Conservation (phyloP, 2,329 filamentous ascomycete genomes). For the Drechslera avenae region DNA sequence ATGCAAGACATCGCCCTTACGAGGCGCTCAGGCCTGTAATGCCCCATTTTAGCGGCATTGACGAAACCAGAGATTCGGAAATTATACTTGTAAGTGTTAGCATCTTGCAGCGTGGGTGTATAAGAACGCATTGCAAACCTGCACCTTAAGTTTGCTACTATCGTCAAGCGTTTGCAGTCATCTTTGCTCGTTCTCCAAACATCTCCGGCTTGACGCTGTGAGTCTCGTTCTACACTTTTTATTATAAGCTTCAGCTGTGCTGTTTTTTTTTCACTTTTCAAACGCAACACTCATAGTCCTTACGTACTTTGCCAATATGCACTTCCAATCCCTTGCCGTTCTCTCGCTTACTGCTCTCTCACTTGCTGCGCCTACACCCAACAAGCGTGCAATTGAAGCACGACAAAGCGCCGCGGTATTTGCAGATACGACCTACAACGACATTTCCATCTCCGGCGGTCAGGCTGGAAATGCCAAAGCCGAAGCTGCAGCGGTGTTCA, state of each 20-base stretch:
- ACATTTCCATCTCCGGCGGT: conserved; percentile 59
- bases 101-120: background rate
- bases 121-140: conserved; percentile 16
- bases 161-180: conserved; percentile 25
- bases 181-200: conserved; percentile 9
- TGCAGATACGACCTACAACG: conserved; percentile 40
- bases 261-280: conserved; percentile 20
- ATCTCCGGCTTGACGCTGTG: conserved; percentile 41
- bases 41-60: conserved; percentile 13
- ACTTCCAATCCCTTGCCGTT: conserved; percentile 34
- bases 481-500: conserved; percentile 61
- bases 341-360: conserved; percentile 36
- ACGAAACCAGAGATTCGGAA: conserved; percentile 14
- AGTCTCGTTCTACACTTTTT: conserved; percentile 17
- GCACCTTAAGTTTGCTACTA: conserved; percentile 24
- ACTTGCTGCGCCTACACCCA: conserved; percentile 30
- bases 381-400: conserved; percentile 24
- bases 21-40: conserved; percentile 5
- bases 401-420: conserved; percentile 33
- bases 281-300: background rate
- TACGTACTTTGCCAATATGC: conserved; percentile 28
- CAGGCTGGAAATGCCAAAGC: conserved; percentile 59
- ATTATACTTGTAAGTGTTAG: background rate
- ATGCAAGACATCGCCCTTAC: conserved; percentile 18
- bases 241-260: conserved; percentile 31